Base-by-base conservation (phyloP, 202 grass and related monocot genomes). In the Cymbopogon flexuosus region DNA sequence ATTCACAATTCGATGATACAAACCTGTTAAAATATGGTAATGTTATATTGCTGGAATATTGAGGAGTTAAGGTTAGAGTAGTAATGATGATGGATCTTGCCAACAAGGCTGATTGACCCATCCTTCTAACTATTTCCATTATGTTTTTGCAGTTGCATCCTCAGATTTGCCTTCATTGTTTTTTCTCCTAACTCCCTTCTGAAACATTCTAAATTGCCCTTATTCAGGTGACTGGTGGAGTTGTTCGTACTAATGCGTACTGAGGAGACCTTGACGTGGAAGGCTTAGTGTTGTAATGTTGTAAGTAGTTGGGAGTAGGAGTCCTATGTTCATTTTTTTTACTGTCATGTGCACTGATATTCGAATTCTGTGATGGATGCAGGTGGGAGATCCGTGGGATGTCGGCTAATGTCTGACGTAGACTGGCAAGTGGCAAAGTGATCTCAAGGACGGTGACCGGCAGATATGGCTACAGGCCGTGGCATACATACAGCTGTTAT, bases 61-160 rank as follows among this genome's bases (percentile, higher is more conserved):
- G 45, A 85, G 72, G 72, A 79, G 4, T 67, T 12, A 52, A 31
- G 49, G 49, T 73, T 78, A 82, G 77, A 68, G 16, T 78, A 82
- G 78, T 66, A n/a, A n/a, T n/a, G 47, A 63, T 31, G 30, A 70
- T 46, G 37, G 19, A 68, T 77, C 56, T 81, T 81, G 16, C 21
- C 1, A 14, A 37, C 5, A 1, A 46, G 71, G 35, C 19, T 88
- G 77, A 57, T 10, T n/a, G 21, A 52, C 16, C 2, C 1, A 24
- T 33, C 18, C 13, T 80, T 76, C 21, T 41, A 47, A 47, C 62
- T 40, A 3, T 75, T 42, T 65, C 3, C 6, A 11, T 59, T n/a
- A 70, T 58, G 10, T 27, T 46, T 65, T 24, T n/a, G 3, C 18
- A 12, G 24, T 19, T 24, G 39, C 40, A 35, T 39, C 14, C 19